Conservation (phyloP, 164 flowering plant genomes). For the Magnolia sinica region DNA sequence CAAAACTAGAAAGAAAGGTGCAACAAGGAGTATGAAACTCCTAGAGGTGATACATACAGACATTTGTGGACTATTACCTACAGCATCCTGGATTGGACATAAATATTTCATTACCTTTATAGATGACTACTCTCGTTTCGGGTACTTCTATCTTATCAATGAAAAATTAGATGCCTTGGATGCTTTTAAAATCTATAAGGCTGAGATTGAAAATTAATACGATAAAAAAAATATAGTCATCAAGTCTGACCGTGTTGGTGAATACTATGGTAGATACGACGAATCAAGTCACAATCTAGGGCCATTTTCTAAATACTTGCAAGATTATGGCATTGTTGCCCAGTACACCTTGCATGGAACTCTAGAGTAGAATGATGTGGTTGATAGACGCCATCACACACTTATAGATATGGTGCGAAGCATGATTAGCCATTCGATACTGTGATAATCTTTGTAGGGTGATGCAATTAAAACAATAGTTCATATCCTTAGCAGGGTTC, state of each 20-base stretch:
- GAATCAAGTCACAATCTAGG: no score
- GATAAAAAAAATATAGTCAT: background rate
- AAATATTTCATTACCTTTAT: background rate
- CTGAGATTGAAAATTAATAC: background rate
- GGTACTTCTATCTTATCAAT: background rate
- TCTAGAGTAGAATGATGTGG: background rate
- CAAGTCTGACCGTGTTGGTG: no score
- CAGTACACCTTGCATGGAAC: background rate
- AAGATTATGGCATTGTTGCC: background rate
- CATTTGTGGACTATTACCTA: background rate
- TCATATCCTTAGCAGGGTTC: no score
- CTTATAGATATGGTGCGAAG: no score
- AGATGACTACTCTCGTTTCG: background rate
- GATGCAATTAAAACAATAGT: no score
- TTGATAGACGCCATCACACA: background rate
- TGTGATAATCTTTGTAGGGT: no score
- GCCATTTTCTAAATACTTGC: background rate
- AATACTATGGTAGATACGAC: no score
- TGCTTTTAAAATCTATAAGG: background rate
- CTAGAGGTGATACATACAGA: background rate
- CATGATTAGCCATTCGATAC: no score
- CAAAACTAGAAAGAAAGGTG: no score
- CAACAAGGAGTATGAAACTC: background rate
- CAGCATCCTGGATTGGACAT: background rate
- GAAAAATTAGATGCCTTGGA: background rate